Evolutionary conservation across 192 early-diverging fungal species (phyloP), one percentile per base, ranked within the genome.

Genomic region (Jimgerdemannia lactiflua): DNA sequence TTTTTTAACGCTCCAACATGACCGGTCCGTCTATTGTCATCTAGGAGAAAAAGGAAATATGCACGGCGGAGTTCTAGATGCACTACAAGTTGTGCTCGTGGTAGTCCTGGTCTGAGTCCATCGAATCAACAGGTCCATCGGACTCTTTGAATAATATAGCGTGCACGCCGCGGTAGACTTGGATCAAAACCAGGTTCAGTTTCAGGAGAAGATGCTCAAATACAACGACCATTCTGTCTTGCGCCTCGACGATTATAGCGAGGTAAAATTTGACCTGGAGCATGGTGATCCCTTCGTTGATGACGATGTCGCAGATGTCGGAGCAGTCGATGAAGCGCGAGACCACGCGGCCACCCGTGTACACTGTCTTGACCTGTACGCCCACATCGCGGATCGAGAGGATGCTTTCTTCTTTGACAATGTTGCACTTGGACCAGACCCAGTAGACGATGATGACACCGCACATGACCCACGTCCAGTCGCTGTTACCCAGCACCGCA

Each of bases 231-330:
- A 93, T 92, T 19, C 82, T 72, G 59, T 87, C 83, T 49, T 90
- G 82, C 14, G 80, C 88, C 65, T 83, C 85, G 11, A 92, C 87
- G 64, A 94, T 76, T 29, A 94, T 86, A 4, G 90, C 91, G 77
- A 94, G 76, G 76, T 94, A 94, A 44, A 89, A 90, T 42, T 88
- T 89, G 59, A 95, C 85, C 65, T 91, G 89, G 75, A 86, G 88
- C 81, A 92, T 82, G 3, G 88, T 91, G 20, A 95, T 93, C 2
- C 83, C 92, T 80, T 95, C 93, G 70, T 95, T 93, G 72, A 95
- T 90, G 69, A 95, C 85, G 7, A 95, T 83, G 73, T 93, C 88
- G 4, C 78, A 72, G 71, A 94, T 89, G 54, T 89, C 85, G 29
- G 84, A 82, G 54, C 84, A 71, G 71, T 89, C 91, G 72, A 94